phyloP scores from a whole-genome alignment of 176 grass and related monocot species.

The Stipa capillata region DNA sequence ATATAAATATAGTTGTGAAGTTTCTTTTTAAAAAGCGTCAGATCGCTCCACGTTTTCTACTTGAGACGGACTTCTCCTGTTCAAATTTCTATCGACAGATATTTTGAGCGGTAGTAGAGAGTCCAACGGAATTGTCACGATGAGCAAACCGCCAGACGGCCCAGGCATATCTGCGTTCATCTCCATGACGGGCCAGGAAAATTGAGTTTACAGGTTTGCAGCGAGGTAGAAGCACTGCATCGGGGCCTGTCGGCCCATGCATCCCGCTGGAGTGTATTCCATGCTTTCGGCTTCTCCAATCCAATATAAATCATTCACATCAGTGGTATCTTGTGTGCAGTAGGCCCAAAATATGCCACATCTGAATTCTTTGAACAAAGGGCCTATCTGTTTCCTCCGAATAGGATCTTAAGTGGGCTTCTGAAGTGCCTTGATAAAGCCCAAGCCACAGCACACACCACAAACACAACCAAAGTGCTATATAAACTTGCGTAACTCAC shows the following conservation, averaged over 20 bases:
- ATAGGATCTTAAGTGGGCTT: not conserved
- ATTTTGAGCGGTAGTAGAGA: not conserved
- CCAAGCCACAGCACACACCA: not conserved
- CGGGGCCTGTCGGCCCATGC: too few species aligned
- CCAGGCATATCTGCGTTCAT: not conserved
- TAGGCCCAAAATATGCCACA: not conserved
- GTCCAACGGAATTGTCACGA: too few species aligned
- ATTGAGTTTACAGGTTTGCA: too few species aligned
- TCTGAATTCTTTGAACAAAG: too few species aligned
- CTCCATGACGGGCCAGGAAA: not conserved
- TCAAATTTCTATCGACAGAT: not conserved
- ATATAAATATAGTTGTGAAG: not conserved
- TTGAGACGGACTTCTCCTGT: not conserved
- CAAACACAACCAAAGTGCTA: not conserved
- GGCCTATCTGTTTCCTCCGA: too few species aligned
- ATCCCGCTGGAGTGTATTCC: too few species aligned
- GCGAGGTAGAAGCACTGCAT: too few species aligned
- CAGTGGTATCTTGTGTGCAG: not conserved
- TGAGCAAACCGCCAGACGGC: not conserved
- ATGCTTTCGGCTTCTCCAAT: too few species aligned
- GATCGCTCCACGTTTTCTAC: not conserved
- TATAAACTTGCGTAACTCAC: not conserved
- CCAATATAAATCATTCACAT: too few species aligned
- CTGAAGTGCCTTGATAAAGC: accelerated
- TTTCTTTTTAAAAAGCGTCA: not conserved